phyloP scores from a whole-genome alignment of 805 yeast genomes.

The Starmera dryadoides region DNA sequence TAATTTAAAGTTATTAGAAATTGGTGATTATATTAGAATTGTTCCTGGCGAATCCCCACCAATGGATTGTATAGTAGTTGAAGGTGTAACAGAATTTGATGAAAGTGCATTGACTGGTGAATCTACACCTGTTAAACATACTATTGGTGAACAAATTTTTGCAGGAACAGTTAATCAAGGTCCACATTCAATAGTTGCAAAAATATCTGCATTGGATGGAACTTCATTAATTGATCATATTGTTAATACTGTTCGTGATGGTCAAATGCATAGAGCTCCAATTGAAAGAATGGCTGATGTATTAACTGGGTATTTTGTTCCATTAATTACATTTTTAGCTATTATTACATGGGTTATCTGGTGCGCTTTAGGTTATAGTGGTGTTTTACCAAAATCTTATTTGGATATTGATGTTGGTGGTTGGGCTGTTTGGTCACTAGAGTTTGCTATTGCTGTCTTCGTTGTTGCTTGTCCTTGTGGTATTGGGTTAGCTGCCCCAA shows the following conservation, averaged over 20 bases:
- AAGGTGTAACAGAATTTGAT: conserved; percentile 45
- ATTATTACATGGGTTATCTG: conserved; percentile 62
- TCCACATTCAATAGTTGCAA: conserved; percentile 43
- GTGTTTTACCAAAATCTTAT: conserved; percentile 45
- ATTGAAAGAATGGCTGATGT: conserved; percentile 64
- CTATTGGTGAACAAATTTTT: conserved; percentile 57
- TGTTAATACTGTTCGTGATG: conserved; percentile 61
- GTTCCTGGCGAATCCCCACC: conserved; percentile 56
- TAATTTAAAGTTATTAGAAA: conserved; percentile 38
- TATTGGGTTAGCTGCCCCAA: conserved; percentile 78
- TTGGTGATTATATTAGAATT: conserved; percentile 42
- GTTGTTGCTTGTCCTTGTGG: conserved; percentile 87
- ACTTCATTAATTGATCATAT: conserved; percentile 65
- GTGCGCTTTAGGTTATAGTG: conserved; percentile 50
- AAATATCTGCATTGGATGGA: conserved; percentile 50
- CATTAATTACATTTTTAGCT: conserved; percentile 55
- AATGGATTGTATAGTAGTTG: conserved; percentile 43
- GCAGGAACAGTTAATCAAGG: conserved; percentile 71
- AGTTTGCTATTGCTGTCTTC: conserved; percentile 72
- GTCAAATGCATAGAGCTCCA: conserved; percentile 67
- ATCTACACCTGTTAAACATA: conserved; percentile 49
- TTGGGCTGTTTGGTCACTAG: conserved; percentile 72
- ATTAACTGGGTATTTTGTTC: conserved; percentile 68
- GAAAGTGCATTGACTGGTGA: conserved; percentile 61
- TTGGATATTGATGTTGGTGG: conserved; percentile 64